These are phyloP conservation scores for Chenopodium formosanum DNA, from an alignment of 148 eudicot genomes.

Conservation along the genomic window DNA sequence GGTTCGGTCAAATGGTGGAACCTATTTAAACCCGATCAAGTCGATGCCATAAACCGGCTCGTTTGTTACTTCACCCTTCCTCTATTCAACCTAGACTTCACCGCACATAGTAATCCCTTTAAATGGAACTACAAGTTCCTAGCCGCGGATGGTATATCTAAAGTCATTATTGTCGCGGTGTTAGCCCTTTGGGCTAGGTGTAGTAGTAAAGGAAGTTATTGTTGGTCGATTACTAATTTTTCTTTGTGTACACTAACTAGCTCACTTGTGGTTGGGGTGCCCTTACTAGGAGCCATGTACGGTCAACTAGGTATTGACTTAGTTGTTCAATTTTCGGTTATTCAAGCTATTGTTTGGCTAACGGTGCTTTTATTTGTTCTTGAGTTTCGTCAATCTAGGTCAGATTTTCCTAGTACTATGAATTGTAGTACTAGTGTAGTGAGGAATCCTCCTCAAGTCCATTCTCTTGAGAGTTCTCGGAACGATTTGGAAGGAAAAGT, in stretches of 20 bases:
- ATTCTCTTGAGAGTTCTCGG: slow-evolving; percentile 1
- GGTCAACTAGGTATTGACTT: slow-evolving; percentile 55
- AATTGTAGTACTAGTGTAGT: not conserved
- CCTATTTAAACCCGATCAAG: slow-evolving; percentile 55
- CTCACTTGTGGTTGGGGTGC: slow-evolving; percentile 74
- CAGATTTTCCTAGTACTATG: slow-evolving; percentile 21
- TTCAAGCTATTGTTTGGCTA: slow-evolving; percentile 68
- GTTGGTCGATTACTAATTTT: slow-evolving; percentile 77
- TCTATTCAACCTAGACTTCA: slow-evolving; percentile 68
- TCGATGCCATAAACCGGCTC: slow-evolving; percentile 64
- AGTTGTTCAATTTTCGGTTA: slow-evolving; percentile 64
- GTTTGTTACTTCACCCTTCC: slow-evolving; percentile 77
- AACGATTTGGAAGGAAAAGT: slow-evolving; percentile 44
- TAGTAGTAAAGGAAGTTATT: slow-evolving; percentile 60
- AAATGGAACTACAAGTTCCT: slow-evolving; percentile 58
- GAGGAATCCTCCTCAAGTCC: slow-evolving; percentile 6
- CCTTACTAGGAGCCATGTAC: slow-evolving; percentile 67
- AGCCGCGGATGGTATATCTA: slow-evolving; percentile 64
- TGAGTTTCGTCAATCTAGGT: slow-evolving; percentile 51
- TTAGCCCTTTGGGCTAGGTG: slow-evolving; percentile 65
- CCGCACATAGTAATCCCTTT: slow-evolving; percentile 70
- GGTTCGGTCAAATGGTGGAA: slow-evolving; percentile 76
- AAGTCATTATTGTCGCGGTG: slow-evolving; percentile 54
- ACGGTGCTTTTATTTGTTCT: slow-evolving; percentile 53
- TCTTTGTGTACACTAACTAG: slow-evolving; percentile 62